Evolutionary conservation across 2,329 filamentous ascomycete genomes (phyloP), one percentile per base, ranked within the genome.

Genomic region (Penicillium olsonii): DNA sequence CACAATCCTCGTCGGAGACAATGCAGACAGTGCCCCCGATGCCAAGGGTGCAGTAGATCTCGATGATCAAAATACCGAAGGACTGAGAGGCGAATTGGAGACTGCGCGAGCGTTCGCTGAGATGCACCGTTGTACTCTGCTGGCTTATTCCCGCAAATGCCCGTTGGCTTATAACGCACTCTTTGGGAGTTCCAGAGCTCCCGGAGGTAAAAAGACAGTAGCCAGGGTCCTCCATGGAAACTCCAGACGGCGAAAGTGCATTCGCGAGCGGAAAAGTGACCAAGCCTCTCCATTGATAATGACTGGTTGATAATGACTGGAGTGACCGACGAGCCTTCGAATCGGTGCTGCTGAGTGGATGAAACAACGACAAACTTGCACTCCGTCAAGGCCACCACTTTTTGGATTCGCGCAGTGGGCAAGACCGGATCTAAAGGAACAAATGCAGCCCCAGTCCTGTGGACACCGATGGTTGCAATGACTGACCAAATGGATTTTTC

Each of bases 141-240:
- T 49, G 81, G 78, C 0, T 72, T 70, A 2, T 73, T 5, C 31
- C 55, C 40, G 79, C 78, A 1, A 84, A 69, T 0, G 81, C 76
- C 0, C 69, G 68, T 54, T 87, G 84, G 3, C 76, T 78, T 50
- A 84, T 82, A 27, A 82, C 76, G 17, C 83, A 75, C 2, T 81
- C 82, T 50, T 80, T 79, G 0, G 78, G 77, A 27, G 71, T 73
- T 39, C 74, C 75, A 1, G 78, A 76, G 2, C 77, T 77, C 0
- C 78, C 77, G 5, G 75, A 75, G 4, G 76, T 77, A n/a, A n/a
- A n/a, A n/a, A n/a, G n/a, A n/a, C n/a, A n/a, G 52, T 84, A 80
- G 5, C 3, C 14, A n/a, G 15, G 18, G n/a, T 24, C 5, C 2
- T 42, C 18, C 3, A 14, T 5, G 6, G 14, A 18, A 5, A 15